These are phyloP conservation scores for Penicillium palitans DNA, from an alignment of 2,329 filamentous ascomycete species.

Conservation along the genomic window DNA sequence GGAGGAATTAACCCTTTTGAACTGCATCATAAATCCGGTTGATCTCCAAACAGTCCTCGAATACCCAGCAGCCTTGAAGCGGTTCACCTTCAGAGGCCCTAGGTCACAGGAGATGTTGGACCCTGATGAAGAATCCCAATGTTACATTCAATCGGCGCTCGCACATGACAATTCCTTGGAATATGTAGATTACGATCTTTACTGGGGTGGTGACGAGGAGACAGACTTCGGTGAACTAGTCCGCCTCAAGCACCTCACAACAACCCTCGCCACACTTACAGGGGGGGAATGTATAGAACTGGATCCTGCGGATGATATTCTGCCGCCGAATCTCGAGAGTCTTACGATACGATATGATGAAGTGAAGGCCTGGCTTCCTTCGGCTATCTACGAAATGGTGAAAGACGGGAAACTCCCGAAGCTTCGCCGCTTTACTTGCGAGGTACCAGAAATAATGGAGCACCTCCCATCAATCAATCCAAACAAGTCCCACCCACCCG, in stretches of 20 bases:
- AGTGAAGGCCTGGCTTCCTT: not conserved
- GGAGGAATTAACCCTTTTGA: conserved; percentile 11
- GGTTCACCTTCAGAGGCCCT: conserved; percentile 4
- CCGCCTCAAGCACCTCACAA: conserved; percentile 6
- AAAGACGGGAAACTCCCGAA: conserved; percentile 1
- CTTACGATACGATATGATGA: conserved; percentile 11
- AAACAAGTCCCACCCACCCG: not conserved
- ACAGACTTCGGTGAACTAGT: not conserved
- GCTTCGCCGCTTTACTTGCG: conserved; percentile 3
- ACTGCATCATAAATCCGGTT: not conserved
- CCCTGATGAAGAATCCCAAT: no score
- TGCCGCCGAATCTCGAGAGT: conserved; percentile 8
- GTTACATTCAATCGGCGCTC: not conserved
- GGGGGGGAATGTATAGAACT: not conserved
- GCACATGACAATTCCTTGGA: not conserved
- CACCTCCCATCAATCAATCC: conserved; percentile 5
- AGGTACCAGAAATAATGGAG: conserved; percentile 4
- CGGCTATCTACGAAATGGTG: not conserved
- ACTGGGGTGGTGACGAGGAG: conserved; percentile 5
- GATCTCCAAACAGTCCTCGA: not conserved
- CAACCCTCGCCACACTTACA: conserved; percentile 1
- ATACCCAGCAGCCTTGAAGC: conserved; percentile 5
- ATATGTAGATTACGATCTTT: conserved; percentile 9
- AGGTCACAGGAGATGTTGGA: not conserved
- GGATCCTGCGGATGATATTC: not conserved